A percentile compares a stretch with the other conserved stretches of the same genome.
Evolutionary conservation across 495 filamentous ascomycete species (phyloP).

Genomic region (Polyplosphaeria fusca): DNA sequence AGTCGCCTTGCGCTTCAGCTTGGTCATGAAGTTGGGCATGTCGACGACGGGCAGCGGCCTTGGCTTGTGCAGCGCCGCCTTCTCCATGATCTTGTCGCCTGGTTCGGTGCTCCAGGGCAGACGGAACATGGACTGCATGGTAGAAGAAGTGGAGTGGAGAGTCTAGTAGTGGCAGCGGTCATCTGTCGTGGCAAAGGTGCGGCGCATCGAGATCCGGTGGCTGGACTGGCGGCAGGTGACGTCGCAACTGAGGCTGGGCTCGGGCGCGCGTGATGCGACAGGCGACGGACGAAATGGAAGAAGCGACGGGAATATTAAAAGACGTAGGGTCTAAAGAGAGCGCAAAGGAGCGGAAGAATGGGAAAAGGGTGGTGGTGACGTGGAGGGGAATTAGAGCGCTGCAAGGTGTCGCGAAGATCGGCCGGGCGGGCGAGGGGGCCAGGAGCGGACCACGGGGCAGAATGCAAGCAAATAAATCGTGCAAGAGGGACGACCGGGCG

Average conservation of each 20-base stretch:
- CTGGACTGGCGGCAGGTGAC: slow-evolving; percentile 22
- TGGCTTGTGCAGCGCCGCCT: slow-evolving; percentile 35
- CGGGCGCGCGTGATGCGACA: slow-evolving; percentile 2
- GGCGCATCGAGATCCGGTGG: slow-evolving; percentile 19
- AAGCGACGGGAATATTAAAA: slow-evolving; percentile 24
- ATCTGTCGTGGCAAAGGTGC: slow-evolving; percentile 30
- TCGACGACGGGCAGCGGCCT: slow-evolving; percentile 40
- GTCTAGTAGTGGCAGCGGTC: slow-evolving; percentile 30
- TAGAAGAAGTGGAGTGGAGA: slow-evolving; percentile 22
- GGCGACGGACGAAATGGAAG: background rate
- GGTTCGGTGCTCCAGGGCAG: slow-evolving; percentile 42
- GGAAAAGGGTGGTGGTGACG: slow-evolving; percentile 19
- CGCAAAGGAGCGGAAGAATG: slow-evolving; percentile 35
- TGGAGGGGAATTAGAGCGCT: slow-evolving; percentile 11
- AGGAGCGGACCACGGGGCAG: background rate
- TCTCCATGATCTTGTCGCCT: slow-evolving; percentile 38
- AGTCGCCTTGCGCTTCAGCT: slow-evolving; percentile 39
- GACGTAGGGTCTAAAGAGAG: slow-evolving; percentile 9
- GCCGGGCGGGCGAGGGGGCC: slow-evolving; percentile 12
- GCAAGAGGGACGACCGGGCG: slow-evolving; percentile 2
- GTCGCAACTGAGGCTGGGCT: slow-evolving; percentile 21
- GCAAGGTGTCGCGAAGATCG: slow-evolving; percentile 31
- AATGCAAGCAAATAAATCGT: slow-evolving; percentile 9
- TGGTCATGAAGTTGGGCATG: slow-evolving; percentile 36
- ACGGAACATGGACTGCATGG: slow-evolving; percentile 44